Conservation (phyloP, 768 basidiomycete species). For the Boletus rubescentipes region DNA sequence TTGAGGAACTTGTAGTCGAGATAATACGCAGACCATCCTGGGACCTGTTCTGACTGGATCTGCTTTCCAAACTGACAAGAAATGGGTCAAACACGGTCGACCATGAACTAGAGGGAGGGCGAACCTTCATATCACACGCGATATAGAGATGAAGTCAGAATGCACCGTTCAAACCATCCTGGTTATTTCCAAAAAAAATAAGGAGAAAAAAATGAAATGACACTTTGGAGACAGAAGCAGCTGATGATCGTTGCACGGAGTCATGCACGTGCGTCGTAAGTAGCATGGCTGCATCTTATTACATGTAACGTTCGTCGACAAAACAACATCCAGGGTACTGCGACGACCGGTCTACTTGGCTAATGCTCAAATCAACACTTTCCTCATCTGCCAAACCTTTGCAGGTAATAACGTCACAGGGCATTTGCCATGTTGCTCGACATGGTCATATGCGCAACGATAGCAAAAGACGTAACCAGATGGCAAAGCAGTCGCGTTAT, state of each 20-base stretch:
- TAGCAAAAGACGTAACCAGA: conserved; percentile 97
- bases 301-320: background rate
- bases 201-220: conserved; percentile 2
- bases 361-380: conserved; percentile 68
- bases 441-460: conserved; percentile 82
- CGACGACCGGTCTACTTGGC: conserved; percentile 2
- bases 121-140: conserved; percentile 32
- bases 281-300: background rate
- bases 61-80: conserved; percentile 91
- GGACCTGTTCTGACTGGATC: conserved; percentile 93
- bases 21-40: conserved; percentile 95
- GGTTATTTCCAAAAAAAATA: conserved; percentile 16
- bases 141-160: conserved; percentile 8
- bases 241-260: background rate
- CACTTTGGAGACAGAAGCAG: conserved; percentile 11
- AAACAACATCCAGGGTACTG: background rate
- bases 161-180: conserved; percentile 28
- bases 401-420: conserved; percentile 83
- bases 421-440: conserved; percentile 75
- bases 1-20: conserved; percentile 98
- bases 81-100: background rate
- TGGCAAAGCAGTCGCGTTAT: conserved; percentile 87
- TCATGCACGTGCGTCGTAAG: conserved; percentile 28
- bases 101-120: background rate
- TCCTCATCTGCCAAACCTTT: conserved; percentile 79